A percentile compares a stretch with the other conserved stretches of the same genome.
phyloP scores from a whole-genome alignment of 2,329 filamentous ascomycete species.

The Camillea tinctor region DNA sequence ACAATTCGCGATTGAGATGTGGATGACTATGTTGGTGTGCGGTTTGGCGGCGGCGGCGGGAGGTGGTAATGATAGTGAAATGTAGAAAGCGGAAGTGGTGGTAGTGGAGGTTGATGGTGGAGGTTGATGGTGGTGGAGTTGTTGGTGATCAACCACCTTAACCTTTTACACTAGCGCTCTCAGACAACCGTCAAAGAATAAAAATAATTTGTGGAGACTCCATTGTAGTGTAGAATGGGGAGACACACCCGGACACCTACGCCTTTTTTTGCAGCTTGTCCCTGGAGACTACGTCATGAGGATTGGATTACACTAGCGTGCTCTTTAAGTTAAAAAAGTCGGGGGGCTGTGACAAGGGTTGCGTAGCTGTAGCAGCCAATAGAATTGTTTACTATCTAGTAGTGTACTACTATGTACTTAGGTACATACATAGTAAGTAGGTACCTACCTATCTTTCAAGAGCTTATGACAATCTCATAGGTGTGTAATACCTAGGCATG shows the following conservation, averaged over 20 bases:
- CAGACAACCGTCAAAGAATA: neutral
- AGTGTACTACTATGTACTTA: no score
- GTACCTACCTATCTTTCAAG: no score
- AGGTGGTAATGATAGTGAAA: neutral
- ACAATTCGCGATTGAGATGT: neutral
- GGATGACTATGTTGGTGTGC: neutral
- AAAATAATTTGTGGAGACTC: neutral
- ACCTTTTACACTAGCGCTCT: neutral
- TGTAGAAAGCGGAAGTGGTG: no score
- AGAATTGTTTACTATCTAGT: neutral
- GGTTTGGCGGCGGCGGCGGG: neutral
- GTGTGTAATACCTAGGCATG: no score
- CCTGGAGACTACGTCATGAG: neutral
- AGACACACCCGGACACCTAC: no score
- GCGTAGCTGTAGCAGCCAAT: slow-evolving; percentile 3
- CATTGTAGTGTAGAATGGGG: neutral
- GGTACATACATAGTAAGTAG: no score
- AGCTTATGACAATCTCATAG: no score
- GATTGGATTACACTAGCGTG: neutral
- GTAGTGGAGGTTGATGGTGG: neutral
- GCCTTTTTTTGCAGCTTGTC: neutral
- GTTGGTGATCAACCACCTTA: neutral
- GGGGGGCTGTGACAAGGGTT: slow-evolving; percentile 1
- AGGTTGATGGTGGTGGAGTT: neutral
- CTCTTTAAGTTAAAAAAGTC: slow-evolving; percentile 1